Evolutionary conservation across 2,329 filamentous ascomycete genomes (phyloP).

Genomic region (Fusarium caatingaense): DNA sequence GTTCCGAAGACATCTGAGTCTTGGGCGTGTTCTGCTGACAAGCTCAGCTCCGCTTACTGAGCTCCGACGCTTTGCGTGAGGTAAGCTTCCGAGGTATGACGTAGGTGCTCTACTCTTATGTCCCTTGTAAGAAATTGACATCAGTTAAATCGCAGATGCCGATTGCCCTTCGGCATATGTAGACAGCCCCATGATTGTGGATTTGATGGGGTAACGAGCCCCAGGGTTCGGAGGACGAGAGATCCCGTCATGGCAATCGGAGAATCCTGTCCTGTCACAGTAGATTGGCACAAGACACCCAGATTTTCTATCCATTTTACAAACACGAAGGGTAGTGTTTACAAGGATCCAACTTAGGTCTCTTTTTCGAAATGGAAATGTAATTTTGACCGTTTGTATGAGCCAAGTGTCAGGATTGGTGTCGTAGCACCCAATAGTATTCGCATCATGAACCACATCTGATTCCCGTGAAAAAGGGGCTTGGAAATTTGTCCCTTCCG

Average conservation of each 20-base stretch:
- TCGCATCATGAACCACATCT: too few species aligned
- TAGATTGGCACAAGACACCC: accelerated
- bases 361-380: too few species aligned
- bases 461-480: too few species aligned
- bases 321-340: too few species aligned
- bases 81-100: neutral
- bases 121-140: neutral
- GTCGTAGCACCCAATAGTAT: too few species aligned
- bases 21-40: neutral
- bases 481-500: neutral
- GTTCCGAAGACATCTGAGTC: accelerated
- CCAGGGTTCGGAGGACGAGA: neutral
- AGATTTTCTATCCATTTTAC: neutral
- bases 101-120: neutral
- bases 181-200: neutral
- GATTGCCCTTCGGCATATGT: neutral
- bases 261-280: neutral
- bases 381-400: too few species aligned
- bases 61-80: accelerated
- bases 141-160: neutral
- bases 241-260: neutral
- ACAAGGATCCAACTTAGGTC: too few species aligned
- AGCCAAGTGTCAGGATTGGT: too few species aligned
- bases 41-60: neutral
- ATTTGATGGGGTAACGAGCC: neutral